phyloP scores from a whole-genome alignment of 352 stramenopile species.

The Thalassiosira pacifica region DNA sequence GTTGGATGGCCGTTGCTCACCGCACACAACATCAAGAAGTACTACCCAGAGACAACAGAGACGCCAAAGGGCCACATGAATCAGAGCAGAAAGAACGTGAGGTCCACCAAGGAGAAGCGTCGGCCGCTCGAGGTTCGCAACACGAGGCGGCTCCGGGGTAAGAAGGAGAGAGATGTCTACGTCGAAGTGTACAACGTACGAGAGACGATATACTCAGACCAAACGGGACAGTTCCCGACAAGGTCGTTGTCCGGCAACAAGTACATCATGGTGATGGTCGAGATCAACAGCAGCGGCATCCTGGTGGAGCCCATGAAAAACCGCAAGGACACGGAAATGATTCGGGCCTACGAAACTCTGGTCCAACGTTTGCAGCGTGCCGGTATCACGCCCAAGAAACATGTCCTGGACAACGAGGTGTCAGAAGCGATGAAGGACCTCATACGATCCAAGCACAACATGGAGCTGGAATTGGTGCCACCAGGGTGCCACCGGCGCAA shows the following conservation, averaged over 20 bases:
- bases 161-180: constrained; percentile 17
- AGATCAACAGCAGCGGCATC: constrained; percentile 71
- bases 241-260: constrained; percentile 56
- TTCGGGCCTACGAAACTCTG: constrained; percentile 53
- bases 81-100: too few relatives aligned
- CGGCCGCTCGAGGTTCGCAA: too few relatives aligned
- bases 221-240: constrained; percentile 62
- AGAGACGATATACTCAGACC: constrained; percentile 59
- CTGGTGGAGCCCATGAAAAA: constrained; percentile 58
- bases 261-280: constrained; percentile 71
- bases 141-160: background rate
- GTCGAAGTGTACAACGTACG: constrained; percentile 15
- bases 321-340: constrained; percentile 32
- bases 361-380: background rate
- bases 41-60: too few relatives aligned
- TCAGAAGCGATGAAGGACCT: constrained; percentile 34
- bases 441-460: constrained; percentile 32
- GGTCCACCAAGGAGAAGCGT: too few relatives aligned
- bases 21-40: too few relatives aligned
- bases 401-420: constrained; percentile 65
- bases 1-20: too few relatives aligned
- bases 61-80: too few relatives aligned
- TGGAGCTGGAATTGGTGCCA: constrained; percentile 55
- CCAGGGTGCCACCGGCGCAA: constrained; percentile 61
- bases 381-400: constrained; percentile 29